These are phyloP conservation scores for Mucor lusitanicus DNA, from an alignment of 371 early-diverging fungal genomes.

Conservation along the genomic window DNA sequence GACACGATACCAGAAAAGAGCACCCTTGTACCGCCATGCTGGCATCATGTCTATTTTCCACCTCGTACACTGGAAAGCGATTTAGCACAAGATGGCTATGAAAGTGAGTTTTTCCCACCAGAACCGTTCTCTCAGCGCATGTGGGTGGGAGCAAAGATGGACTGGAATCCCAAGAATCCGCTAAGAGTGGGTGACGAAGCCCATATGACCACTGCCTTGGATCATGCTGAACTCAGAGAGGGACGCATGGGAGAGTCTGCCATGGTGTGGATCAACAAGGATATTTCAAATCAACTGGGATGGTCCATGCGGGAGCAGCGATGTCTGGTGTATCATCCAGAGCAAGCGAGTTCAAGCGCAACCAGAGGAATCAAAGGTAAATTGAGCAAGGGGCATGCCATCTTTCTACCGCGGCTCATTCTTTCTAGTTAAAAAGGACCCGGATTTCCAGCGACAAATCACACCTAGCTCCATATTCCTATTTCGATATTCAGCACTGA, in stretches of 20 bases:
- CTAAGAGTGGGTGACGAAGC: constrained; percentile 65
- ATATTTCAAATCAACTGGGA: constrained; percentile 64
- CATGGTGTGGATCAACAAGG: constrained; percentile 70
- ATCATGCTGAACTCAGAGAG: constrained; percentile 53
- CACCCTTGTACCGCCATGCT: constrained; percentile 67
- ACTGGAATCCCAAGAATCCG: constrained; percentile 58
- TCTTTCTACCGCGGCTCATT: neutral
- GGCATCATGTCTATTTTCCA: constrained; percentile 81
- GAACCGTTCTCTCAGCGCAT: constrained; percentile 75
- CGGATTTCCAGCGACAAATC: constrained; percentile 56
- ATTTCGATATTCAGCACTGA: constrained; percentile 85
- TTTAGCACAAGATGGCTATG: constrained; percentile 82
- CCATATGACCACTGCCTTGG: constrained; percentile 56
- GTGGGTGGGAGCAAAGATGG: constrained; percentile 84
- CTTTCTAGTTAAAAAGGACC: constrained; percentile 39
- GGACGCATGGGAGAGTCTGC: constrained; percentile 61
- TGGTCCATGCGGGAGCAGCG: constrained; percentile 71
- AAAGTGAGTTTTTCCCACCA: constrained; percentile 75
- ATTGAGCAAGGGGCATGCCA: neutral
- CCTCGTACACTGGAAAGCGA: constrained; percentile 64
- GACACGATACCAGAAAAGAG: constrained; percentile 32
- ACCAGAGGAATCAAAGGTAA: constrained; percentile 13
- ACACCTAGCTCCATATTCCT: constrained; percentile 69
- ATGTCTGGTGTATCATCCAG: constrained; percentile 68
- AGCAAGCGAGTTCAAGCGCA: constrained; percentile 8